Base-by-base conservation (phyloP, 2,329 filamentous ascomycete genomes). In the Ascochyta fabae region DNA sequence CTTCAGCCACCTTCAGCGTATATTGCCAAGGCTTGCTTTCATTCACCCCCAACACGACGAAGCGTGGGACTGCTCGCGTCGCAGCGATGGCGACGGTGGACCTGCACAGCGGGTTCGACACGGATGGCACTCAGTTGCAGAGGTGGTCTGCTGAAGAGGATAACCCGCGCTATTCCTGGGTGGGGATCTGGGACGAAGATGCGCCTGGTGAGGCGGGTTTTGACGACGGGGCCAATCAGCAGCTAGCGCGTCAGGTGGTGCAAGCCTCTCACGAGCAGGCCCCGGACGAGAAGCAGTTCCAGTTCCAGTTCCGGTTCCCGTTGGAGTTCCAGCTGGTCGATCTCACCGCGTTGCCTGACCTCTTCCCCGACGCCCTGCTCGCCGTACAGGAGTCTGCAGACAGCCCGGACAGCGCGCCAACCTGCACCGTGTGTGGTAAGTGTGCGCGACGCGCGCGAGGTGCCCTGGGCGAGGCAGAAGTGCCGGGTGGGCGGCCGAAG, bases 211-310 rank as follows among this genome's bases (percentile, higher is more conserved):
- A 31, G 29, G 29, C 29, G 46, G 46, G 33, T 27, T 46, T 41
- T 12, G 7, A 33, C 36, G 12, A 22, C 15, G 46, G 2, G 19
- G 42, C 53, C 53, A 56, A 56, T 56, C 53, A 55, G 41, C 47
- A n/a, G 38, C 48, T 58, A 58, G 54, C 54, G 61, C 49, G 33
- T 53, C 47, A 35, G 7, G 34, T 24, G 22, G 49, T 47, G 42
- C 59, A 56, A 62, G 59, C 48, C 54, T 63, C 61, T 65, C 42
- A 47, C 51, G 44, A 36, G 43, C 43, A 54, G 50, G 49, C 24
- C 40, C 48, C 46, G 42, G 48, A 34, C 24, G 34, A 26, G 39
- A 15, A 3, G 19, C 19, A 19, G 19, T 3, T 19, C 19, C 19
- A 19, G 19, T 19, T 19, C 19, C 19, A 3, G 19, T 19, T 19